Evolutionary conservation across 495 filamentous ascomycete genomes (phyloP), one percentile per base, ranked within the genome.

Genomic region (Lepraria neglecta): DNA sequence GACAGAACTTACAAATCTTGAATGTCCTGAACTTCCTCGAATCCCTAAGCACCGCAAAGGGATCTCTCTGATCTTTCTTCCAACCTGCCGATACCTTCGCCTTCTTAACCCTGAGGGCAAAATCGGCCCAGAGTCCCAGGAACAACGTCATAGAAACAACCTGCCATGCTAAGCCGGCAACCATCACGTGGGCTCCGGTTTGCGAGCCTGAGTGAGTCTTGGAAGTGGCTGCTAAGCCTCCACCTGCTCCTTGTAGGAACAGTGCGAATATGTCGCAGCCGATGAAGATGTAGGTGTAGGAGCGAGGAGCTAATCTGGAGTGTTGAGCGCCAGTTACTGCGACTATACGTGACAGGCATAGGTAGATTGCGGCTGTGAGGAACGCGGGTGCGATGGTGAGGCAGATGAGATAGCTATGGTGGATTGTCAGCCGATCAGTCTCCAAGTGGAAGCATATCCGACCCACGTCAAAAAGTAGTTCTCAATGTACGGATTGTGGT

Each of bases 371-470:
- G 12, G 83, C 80, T 43, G 84, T 82, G 63, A 87, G 69, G 31
- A 87, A 81, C 21, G 83, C 85, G 0, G 84, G 85, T 10, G 78
- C 82, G 4, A 87, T 76, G 47, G 85, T 80, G 65, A 87, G 76
- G 69, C 81, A 80, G 68, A 81, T 79, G 63, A 86, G 28, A 33
- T 68, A 70, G 59, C 68, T 68, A 35, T 5, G 53, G 80, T 75
- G 0, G 78, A 74, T 17, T 84, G 75, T 67, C 81, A 86, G 48
- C 87, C 76, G 63, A 86, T 24, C 87, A 62, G 46, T 42, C 35
- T 14, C n/a, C 35, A 4, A 24, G 35, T 19, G 19, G 12, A 17
- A 31, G 24, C 24, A 24, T 1, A 24, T 24, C n/a, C 27, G 73
- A 88, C 85, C 51, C 86, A 84, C 44, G 83, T 76, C 68, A 87